Percentiles rank a stretch among this genome's conserved stretches.
Evolutionary conservation across 805 yeast species (phyloP).

Genomic region (Candida endomychidarum): DNA sequence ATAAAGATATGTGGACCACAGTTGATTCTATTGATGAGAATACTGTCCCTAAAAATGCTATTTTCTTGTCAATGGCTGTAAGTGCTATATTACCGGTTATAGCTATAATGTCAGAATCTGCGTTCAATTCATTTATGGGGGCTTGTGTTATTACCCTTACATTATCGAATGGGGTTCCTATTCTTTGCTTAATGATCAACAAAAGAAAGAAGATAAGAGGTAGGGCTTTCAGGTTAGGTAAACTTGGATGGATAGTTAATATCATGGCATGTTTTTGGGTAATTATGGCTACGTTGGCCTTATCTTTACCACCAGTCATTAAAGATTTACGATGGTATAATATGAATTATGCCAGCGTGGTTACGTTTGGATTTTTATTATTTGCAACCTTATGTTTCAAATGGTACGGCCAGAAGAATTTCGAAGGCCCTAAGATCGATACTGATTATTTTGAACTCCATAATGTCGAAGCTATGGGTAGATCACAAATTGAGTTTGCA

Average conservation of each 20-base stretch:
- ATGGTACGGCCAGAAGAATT: slow-evolving; percentile 60
- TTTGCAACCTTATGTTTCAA: slow-evolving; percentile 54
- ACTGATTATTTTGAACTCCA: slow-evolving; percentile 41
- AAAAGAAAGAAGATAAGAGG: slow-evolving; percentile 63
- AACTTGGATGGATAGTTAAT: slow-evolving; percentile 65
- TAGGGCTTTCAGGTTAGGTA: slow-evolving; percentile 62
- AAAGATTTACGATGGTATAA: slow-evolving; percentile 33
- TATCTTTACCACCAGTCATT: slow-evolving; percentile 72
- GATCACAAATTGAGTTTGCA: slow-evolving; percentile 14
- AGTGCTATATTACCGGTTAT: slow-evolving; percentile 61
- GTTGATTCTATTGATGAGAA: slow-evolving; percentile 58
- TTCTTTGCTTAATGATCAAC: slow-evolving; percentile 58
- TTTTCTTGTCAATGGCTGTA: slow-evolving; percentile 61
- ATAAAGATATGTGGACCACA: slow-evolving; percentile 59
- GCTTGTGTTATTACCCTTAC: slow-evolving; percentile 76
- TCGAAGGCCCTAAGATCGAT: slow-evolving; percentile 63
- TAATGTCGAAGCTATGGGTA: slow-evolving; percentile 24
- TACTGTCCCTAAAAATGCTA: slow-evolving; percentile 68
- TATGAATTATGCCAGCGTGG: slow-evolving; percentile 69
- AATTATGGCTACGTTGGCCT: slow-evolving; percentile 52
- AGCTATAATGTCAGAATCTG: slow-evolving; percentile 68
- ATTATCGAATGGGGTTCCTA: slow-evolving; percentile 76
- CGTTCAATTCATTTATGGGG: slow-evolving; percentile 82
- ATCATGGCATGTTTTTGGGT: slow-evolving; percentile 61
- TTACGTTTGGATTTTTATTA: slow-evolving; percentile 47